These are phyloP conservation scores for Favolaschia claudopus DNA, from an alignment of 768 basidiomycete genomes.

Conservation along the genomic window DNA sequence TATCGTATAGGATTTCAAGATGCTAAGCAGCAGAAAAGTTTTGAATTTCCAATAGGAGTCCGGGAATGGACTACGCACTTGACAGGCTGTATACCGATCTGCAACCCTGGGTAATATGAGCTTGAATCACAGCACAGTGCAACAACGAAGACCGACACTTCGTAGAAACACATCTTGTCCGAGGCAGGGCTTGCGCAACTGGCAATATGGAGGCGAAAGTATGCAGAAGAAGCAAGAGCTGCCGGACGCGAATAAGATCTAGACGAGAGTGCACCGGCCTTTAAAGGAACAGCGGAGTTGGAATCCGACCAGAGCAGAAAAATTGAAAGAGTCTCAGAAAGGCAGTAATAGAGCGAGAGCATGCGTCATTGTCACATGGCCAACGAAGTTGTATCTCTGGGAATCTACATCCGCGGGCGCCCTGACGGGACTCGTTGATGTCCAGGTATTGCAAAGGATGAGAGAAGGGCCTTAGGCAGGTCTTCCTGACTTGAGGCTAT, in stretches of 20 bases:
- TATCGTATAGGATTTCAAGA: slow-evolving; percentile 15
- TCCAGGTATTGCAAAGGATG: not conserved
- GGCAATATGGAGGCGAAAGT: not conserved
- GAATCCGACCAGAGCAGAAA: slow-evolving; percentile 11
- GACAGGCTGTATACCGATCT: slow-evolving; percentile 16
- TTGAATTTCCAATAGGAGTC: not conserved
- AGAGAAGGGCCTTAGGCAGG: not conserved
- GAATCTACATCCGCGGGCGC: not conserved
- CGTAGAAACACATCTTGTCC: slow-evolving; percentile 12
- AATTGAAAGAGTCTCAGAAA: not conserved
- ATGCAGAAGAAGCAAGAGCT: not conserved
- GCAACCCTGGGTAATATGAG: slow-evolving; percentile 10
- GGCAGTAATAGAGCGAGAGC: not conserved
- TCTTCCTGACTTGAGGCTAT: not conserved
- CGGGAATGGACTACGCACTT: not conserved
- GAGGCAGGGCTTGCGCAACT: not conserved
- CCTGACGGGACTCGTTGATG: not conserved
- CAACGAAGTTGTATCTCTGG: not conserved
- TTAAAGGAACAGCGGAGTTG: slow-evolving; percentile 20
- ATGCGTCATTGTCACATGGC: slow-evolving; percentile 20
- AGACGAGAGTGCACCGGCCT: slow-evolving; percentile 16
- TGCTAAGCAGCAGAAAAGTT: not conserved
- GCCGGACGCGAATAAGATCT: not conserved
- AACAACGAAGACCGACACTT: slow-evolving; percentile 8
- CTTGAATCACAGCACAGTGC: not conserved